Conservation (phyloP, 352 stramenopile species). For the Phytophthora fragariaefolia region DNA sequence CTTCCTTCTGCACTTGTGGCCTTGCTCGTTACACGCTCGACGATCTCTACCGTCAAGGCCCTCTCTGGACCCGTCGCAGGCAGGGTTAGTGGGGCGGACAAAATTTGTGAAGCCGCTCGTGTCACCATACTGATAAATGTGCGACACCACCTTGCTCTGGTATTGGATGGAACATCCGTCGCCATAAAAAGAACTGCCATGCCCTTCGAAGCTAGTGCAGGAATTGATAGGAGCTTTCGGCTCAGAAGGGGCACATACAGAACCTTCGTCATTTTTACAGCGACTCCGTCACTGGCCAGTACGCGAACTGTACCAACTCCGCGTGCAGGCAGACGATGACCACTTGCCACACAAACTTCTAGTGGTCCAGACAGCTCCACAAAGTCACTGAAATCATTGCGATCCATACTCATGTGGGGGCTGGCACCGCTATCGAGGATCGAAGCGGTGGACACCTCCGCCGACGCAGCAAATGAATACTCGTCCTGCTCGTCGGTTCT, state of each 20-base stretch:
- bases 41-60: too few species aligned
- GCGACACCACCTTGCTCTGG: not conserved
- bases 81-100: too few species aligned
- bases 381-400: constrained; percentile 17
- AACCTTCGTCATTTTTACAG: constrained; percentile 18
- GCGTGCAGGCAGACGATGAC: constrained; percentile 18
- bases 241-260: too few species aligned
- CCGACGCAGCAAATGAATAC: constrained; percentile 6
- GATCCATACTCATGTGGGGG: constrained; percentile 27
- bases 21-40: too few species aligned
- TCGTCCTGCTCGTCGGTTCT: not conserved
- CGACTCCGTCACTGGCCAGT: not conserved
- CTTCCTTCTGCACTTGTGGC: too few species aligned
- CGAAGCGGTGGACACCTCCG: not conserved
- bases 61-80: too few species aligned
- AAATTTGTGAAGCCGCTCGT: too few species aligned
- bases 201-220: constrained; percentile 10
- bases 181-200: constrained; percentile 5
- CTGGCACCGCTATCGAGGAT: constrained; percentile 34
- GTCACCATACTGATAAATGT: not conserved
- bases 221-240: constrained; percentile 26
- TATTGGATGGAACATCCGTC: constrained; percentile 13
- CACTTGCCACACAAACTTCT: constrained; percentile 10
- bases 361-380: not conserved
- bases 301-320: constrained; percentile 21